Conservation (phyloP, 2,329 filamentous ascomycete genomes). For the Colletotrichum magnum region DNA sequence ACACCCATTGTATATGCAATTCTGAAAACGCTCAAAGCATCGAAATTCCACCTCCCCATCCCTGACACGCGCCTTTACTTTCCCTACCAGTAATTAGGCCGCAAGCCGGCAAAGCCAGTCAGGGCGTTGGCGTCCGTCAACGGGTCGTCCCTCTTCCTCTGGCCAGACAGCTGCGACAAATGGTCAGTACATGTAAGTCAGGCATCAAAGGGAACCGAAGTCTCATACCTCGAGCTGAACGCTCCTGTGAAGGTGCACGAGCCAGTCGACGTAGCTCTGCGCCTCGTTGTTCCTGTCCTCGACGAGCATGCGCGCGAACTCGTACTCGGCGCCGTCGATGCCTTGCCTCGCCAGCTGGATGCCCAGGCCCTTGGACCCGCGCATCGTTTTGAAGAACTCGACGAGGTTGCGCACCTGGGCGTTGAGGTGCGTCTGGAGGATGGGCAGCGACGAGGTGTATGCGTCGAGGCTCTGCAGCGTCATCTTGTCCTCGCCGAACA, state of each 20-base stretch:
- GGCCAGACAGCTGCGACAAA: slow-evolving; percentile 71
- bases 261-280: slow-evolving; percentile 98
- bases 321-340: slow-evolving; percentile 94
- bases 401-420: slow-evolving; percentile 95
- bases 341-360: slow-evolving; percentile 94
- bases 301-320: slow-evolving; percentile 91
- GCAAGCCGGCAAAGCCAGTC: slow-evolving; percentile 71
- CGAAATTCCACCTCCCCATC: slow-evolving; percentile 4
- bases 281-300: slow-evolving; percentile 98
- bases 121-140: slow-evolving; percentile 62
- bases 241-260: slow-evolving; percentile 93
- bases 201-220: neutral
- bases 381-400: slow-evolving; percentile 84
- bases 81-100: slow-evolving; percentile 72
- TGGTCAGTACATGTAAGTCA: slow-evolving; percentile 29
- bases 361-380: slow-evolving; percentile 89
- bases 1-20: slow-evolving; percentile 39
- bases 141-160: slow-evolving; percentile 78
- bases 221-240: slow-evolving; percentile 86
- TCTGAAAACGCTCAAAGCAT: slow-evolving; percentile 38
- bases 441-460: slow-evolving; percentile 83
- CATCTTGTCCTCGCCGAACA: slow-evolving; percentile 84
- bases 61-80: neutral
- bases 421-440: slow-evolving; percentile 92
- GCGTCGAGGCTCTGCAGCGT: slow-evolving; percentile 84